Base-by-base conservation (phyloP, 129 eudicot species). In the Flaveria bidentis region DNA sequence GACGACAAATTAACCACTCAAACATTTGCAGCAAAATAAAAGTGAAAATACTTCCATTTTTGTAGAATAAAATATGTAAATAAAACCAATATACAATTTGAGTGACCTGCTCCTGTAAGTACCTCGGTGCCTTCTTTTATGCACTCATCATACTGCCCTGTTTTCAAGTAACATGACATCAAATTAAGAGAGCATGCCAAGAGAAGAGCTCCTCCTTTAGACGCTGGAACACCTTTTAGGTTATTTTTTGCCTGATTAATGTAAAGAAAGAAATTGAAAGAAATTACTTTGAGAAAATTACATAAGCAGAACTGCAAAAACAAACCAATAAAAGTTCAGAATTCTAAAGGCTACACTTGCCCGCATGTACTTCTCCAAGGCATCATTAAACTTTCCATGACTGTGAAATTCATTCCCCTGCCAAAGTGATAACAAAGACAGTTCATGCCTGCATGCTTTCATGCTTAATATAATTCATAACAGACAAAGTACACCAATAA, bases 81-180 rank as follows among this genome's bases (percentile, higher is more conserved):
- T 23, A 46, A 65, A 52, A 72, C 25, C 33, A 45, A 39, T 10
- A 50, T 56, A 68, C 42, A 56, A 44, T 28, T 28, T 52, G 71
- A 55, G 63, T 61, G 42, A 6, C 44, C 67, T 25, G 28, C 42
- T 28, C 46, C 46, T 63, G 20, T 53, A 22, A 81, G 49, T 87
- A 95, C 99, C 99, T 95, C 99, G 1, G 88, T 81, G 55, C 97
- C 99, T 91, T 95, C 99, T 69, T 71, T 80, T 61, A 95, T 85
- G 84, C 99, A 95, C 82, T 91, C 96, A 44, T 91, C 90, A 76
- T 82, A 89, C 68, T 89, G 92, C 44, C 82, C 74, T 53, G 92
- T 89, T 88, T 95, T 95, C 82, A 95, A 84, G 88, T 91, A 95
- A 76, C 99, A 95, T 56, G 97, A 91, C 99, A 95, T 95, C 83